phyloP scores from a whole-genome alignment of 176 grass and related monocot genomes.

The Lolium rigidum region DNA sequence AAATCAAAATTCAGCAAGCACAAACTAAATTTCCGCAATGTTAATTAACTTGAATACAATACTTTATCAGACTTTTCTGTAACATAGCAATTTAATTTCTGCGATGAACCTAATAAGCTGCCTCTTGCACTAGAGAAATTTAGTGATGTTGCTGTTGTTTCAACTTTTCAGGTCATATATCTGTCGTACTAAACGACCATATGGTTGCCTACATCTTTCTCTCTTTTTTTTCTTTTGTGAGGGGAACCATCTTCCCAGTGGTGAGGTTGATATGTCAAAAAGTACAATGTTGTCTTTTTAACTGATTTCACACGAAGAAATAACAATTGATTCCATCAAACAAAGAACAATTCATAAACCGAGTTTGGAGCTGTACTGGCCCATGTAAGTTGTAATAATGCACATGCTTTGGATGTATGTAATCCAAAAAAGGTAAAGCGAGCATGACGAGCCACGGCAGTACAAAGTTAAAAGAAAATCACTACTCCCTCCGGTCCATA shows the following conservation, averaged over 20 bases:
- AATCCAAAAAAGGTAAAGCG: constrained; percentile 21
- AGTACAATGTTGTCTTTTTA: background rate
- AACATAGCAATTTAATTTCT: constrained; percentile 16
- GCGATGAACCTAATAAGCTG: background rate
- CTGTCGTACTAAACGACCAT: constrained; percentile 8
- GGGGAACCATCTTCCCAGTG: constrained; percentile 11
- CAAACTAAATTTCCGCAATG: constrained; percentile 22
- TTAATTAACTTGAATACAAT: constrained; percentile 5
- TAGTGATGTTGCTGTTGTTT: constrained; percentile 27
- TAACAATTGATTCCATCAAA: background rate
- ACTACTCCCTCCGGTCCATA: background rate
- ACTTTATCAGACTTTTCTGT: constrained; percentile 17
- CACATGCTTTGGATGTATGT: background rate
- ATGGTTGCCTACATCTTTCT: background rate
- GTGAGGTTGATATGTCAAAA: constrained; percentile 5
- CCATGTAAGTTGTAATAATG: background rate
- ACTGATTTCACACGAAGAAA: background rate
- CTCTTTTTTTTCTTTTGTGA: background rate
- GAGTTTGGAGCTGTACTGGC: constrained; percentile 18
- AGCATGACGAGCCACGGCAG: background rate
- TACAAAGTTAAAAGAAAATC: constrained; percentile 14
- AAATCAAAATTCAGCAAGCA: constrained; percentile 32
- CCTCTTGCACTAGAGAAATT: constrained; percentile 7
- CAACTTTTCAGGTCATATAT: constrained; percentile 23
- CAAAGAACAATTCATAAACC: constrained; percentile 20